Base-by-base conservation (phyloP, 2,329 filamentous ascomycete species). In the Hymenoscyphus fructigenus region DNA sequence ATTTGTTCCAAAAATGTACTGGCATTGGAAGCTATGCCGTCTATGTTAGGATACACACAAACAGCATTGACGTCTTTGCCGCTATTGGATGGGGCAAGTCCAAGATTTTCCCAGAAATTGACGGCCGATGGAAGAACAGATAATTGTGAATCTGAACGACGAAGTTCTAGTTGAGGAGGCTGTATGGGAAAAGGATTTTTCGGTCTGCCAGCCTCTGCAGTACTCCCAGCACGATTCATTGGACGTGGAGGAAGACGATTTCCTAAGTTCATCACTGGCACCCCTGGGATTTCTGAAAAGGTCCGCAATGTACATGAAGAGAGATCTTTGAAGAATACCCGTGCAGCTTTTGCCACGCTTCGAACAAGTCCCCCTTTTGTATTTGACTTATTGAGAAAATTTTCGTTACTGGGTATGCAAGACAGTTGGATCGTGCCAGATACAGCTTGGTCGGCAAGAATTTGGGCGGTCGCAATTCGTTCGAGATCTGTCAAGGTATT, bases 41-140 rank as follows among this genome's bases (percentile, higher is more conserved):
- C 84, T 71, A 85, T 85, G 60, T 84, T 80, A 0, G 91, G 91
- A 68, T 89, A 90, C 1, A 95, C 80, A 73, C 90, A 92, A 58
- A 91, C 84, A 0, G 88, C 84, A 41, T 84, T 82, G 34, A 95
- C 79, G 66, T 94, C 86, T 75, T 96, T 96, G 7, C 81, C 73
- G 0, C 91, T 90, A 65, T 86, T 86, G 9, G 86, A 85, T 3
- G 92, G 92, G 1, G 86, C 86, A 1, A 96, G 81, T 0, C 91
- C 90, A 20, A 96, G 79, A 57, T 88, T 88, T 73, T 95, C 91
- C 92, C 92, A 96, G 73, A 95, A 96, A 0, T 84, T 79, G 23
- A 94, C 79, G 0, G 91, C 89, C 0, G 91, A 85, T 1, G 92
- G 90, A 26, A 94, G 80, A 47, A 96, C 81, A 12, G 92, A 91